Evolutionary conservation across 805 yeast genomes (phyloP), one percentile per base, ranked within the genome.

Genomic region (Priceomyces fermenticarens): DNA sequence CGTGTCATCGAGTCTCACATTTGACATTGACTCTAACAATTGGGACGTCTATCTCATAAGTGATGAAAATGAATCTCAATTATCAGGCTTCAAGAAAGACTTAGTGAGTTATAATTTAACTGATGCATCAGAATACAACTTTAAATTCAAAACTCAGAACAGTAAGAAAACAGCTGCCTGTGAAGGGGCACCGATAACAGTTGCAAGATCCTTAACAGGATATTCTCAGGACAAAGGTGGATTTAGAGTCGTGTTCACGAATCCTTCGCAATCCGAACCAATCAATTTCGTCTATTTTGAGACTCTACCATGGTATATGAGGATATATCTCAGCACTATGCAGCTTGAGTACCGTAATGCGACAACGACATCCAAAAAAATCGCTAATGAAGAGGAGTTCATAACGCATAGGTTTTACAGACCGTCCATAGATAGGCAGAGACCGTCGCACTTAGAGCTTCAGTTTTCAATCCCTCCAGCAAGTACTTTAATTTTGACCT

Each of bases 191-290:
- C 93, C 93, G 1, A 66, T 93, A 2, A 60, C 57, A 41, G 95
- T 85, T 0, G 83, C 93, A 14, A 76, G 99, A 45, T 86, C 97
- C 0, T 73, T 91, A 39, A 88, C 96, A 0, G 97, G 98, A 0
- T 84, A 83, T 55, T 89, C 96, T 2, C 95, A 86, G 58, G 97
- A 88, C 54, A 74, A 79, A 44, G 98, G 98, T 42, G 97, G 96
- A 0, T 71, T 91, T 46, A 80, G 97, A 56, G 77, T 85, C 0
- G 85, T 81, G 9, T 75, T 91, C 52, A 66, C 67, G n/a, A 93
- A 91, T 57, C 86, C 88, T 1, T 64, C 80, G 0, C 49, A 47
- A 2, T 49, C 64, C 5, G 60, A 64, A 4, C 62, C 76, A 1
- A 72, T 80, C 2, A 60, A 62, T 2, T 68, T 90, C 35, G 62